These are phyloP conservation scores for Uronychia setigera DNA, from an alignment of 73 alveolate species.

Conservation along the genomic window DNA sequence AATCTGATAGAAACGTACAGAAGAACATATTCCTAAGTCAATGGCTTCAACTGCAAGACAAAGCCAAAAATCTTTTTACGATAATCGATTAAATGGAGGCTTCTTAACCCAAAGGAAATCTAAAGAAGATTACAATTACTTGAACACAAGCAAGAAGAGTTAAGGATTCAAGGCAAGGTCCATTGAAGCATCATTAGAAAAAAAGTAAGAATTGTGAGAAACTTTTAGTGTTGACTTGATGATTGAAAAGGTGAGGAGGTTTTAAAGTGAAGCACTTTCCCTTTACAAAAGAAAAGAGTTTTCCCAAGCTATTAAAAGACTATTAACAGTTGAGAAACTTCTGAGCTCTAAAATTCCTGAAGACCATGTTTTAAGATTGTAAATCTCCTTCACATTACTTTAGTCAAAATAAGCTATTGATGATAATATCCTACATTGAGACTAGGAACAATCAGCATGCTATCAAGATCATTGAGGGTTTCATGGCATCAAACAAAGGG, in stretches of 20 bases:
- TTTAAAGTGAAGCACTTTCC: background rate
- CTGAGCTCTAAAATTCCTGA: background rate
- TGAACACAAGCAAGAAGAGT: background rate
- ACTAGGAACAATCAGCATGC: background rate
- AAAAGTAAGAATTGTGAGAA: background rate
- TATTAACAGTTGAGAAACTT: background rate
- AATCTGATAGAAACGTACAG: background rate
- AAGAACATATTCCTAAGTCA: background rate
- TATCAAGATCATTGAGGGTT: background rate
- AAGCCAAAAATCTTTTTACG: background rate
- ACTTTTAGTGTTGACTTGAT: background rate
- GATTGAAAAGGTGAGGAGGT: background rate
- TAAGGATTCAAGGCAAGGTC: background rate
- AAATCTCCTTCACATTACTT: background rate
- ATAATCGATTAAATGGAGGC: background rate
- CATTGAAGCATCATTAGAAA: background rate
- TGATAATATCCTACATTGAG: background rate
- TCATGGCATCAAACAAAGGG: background rate
- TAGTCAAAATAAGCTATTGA: background rate
- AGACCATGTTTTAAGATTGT: background rate
- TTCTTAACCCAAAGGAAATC: background rate
- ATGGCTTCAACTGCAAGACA: background rate
- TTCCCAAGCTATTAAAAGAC: background rate
- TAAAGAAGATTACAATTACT: no score
- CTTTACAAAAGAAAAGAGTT: background rate